Evolutionary conservation across 805 yeast genomes (phyloP).

Genomic region (Barnettozyma siamensis): DNA sequence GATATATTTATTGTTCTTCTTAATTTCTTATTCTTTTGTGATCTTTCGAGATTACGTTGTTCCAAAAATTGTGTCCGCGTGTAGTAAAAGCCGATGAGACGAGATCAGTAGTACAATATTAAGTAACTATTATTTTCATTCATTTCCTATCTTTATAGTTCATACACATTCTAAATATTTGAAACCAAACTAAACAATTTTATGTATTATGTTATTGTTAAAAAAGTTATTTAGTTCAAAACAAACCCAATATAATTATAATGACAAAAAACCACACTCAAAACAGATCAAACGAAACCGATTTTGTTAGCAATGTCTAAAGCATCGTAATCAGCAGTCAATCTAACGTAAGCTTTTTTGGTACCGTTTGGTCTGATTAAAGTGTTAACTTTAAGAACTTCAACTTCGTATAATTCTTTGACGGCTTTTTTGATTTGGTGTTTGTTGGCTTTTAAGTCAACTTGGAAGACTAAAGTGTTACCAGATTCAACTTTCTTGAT

Average conservation of each 20-base stretch:
- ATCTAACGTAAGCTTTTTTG: conserved; percentile 99
- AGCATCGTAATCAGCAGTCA: conserved; percentile 99
- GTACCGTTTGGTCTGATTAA: conserved; percentile 98
- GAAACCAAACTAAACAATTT: neutral
- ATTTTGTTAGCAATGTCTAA: conserved; percentile 99
- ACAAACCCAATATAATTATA: conserved; percentile 2
- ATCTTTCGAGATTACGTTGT: too few relatives aligned
- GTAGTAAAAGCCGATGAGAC: too few relatives aligned
- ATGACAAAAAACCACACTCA: conserved; percentile 9
- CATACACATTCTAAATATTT: neutral
- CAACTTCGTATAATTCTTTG: conserved; percentile 97
- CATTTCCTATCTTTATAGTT: neutral
- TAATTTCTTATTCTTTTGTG: too few relatives aligned
- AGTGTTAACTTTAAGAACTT: conserved; percentile 90
- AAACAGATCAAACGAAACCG: conserved; percentile 81
- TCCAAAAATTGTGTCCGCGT: too few relatives aligned
- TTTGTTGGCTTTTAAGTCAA: conserved; percentile 96
- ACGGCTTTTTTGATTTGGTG: conserved; percentile 97
- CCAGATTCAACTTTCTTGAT: conserved; percentile 99
- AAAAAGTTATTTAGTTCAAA: neutral
- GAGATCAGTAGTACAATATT: too few relatives aligned
- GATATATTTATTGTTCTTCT: too few relatives aligned
- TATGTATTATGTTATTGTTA: neutral
- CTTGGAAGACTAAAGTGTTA: conserved; percentile 98
- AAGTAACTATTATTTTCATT: neutral